phyloP scores from a whole-genome alignment of 768 basidiomycete genomes.

The Pleurotus giganteus region DNA sequence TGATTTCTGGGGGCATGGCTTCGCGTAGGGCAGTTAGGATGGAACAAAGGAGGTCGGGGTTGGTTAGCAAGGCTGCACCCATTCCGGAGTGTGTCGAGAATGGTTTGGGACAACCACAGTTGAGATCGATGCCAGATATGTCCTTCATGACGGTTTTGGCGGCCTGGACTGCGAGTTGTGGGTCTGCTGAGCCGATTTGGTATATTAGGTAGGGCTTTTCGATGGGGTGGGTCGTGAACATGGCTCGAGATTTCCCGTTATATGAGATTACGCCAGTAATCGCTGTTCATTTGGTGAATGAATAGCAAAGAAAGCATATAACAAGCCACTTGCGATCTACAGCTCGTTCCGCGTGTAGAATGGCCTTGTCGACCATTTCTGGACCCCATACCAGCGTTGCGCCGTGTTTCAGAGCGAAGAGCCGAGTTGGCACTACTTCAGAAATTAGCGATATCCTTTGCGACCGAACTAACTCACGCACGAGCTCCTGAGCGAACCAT shows the following conservation, averaged over 20 bases:
- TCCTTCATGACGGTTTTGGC: slow-evolving; percentile 85
- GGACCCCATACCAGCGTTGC: slow-evolving; percentile 96
- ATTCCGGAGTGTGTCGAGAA: slow-evolving; percentile 94
- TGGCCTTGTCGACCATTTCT: slow-evolving; percentile 95
- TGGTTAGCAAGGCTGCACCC: slow-evolving; percentile 93
- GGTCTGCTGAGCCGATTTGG: slow-evolving; percentile 91
- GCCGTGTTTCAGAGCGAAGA: slow-evolving; percentile 89
- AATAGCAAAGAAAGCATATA: background rate
- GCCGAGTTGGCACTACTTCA: slow-evolving; percentile 72
- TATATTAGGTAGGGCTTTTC: slow-evolving; percentile 95
- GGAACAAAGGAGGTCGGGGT: slow-evolving; percentile 85
- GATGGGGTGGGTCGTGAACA: slow-evolving; percentile 91
- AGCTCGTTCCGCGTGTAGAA: slow-evolving; percentile 76
- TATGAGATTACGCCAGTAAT: slow-evolving; percentile 85
- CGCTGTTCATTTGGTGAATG: slow-evolving; percentile 40
- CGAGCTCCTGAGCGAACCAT: slow-evolving; percentile 95
- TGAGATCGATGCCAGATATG: slow-evolving; percentile 92
- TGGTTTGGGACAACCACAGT: slow-evolving; percentile 96
- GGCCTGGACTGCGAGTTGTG: slow-evolving; percentile 88
- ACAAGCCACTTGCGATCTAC: slow-evolving; percentile 77
- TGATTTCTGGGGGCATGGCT: slow-evolving; percentile 72
- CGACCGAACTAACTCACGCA: slow-evolving; percentile 36
- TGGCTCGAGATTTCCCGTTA: slow-evolving; percentile 77
- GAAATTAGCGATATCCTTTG: slow-evolving; percentile 15
- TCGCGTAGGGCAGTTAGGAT: slow-evolving; percentile 79